Percentiles rank a stretch among this genome's conserved stretches.
phyloP scores from a whole-genome alignment of 176 grass and related monocot species.

The Musa troglodytarum region DNA sequence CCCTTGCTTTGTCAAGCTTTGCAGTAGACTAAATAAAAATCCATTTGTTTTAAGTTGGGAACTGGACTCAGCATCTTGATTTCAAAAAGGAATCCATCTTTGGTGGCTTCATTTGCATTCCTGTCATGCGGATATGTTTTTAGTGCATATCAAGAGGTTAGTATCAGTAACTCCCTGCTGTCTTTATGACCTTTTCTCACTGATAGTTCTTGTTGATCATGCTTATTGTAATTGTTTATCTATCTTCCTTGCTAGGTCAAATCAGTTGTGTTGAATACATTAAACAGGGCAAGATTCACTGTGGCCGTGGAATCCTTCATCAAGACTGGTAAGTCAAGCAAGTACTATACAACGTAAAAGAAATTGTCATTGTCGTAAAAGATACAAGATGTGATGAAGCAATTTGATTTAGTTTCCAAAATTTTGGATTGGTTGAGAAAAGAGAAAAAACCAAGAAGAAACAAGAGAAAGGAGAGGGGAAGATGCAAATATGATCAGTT shows the following conservation, averaged over 20 bases:
- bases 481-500: too few relatives aligned
- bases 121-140: conserved; percentile 88
- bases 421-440: too few relatives aligned
- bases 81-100: conserved; percentile 80
- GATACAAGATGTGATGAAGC: not conserved
- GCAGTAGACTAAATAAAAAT: not conserved
- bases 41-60: conserved; percentile 55
- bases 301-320: conserved; percentile 98
- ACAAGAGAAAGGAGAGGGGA: too few relatives aligned
- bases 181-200: not conserved
- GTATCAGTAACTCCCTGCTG: conserved; percentile 9
- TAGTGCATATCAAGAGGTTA: conserved; percentile 97
- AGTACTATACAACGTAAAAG: not conserved
- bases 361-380: not conserved
- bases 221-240: conserved; percentile 15
- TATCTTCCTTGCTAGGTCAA: conserved; percentile 64
- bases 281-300: conserved; percentile 92
- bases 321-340: conserved; percentile 61
- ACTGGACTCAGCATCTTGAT: conserved; percentile 93
- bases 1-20: not conserved
- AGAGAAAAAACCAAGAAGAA: too few relatives aligned
- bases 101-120: conserved; percentile 78
- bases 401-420: not conserved
- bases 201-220: not conserved
- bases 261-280: conserved; percentile 90